Percentiles rank a stretch among this genome's conserved stretches.
These are phyloP conservation scores for Lodderomyces beijingensis DNA, from an alignment of 1,139 yeast species.

Conservation along the genomic window DNA sequence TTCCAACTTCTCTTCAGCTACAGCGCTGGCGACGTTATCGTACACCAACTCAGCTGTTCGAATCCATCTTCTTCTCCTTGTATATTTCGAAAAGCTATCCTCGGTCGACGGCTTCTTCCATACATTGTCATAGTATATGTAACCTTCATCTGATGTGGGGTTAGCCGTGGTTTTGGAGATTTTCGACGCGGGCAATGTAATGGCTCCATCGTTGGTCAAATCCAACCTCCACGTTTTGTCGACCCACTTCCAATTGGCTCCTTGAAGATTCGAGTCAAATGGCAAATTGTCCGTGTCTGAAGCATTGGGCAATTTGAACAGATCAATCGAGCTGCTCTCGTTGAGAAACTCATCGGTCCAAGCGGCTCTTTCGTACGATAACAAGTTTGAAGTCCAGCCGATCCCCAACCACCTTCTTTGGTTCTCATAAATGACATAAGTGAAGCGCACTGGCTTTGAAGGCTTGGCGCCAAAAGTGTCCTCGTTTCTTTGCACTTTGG, in stretches of 20 bases:
- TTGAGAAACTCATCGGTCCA: constrained; percentile 97
- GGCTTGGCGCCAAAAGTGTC: constrained; percentile 14
- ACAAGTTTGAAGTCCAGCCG: constrained; percentile 92
- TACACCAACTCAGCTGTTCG: constrained; percentile 84
- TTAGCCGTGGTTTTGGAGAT: constrained; percentile 68
- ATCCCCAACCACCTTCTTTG: constrained; percentile 97
- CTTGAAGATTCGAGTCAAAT: constrained; percentile 26
- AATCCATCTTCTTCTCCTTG: constrained; percentile 93
- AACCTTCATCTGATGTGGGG: constrained; percentile 81
- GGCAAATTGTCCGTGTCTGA: constrained; percentile 24
- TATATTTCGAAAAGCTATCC: constrained; percentile 84
- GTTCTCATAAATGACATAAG: constrained; percentile 91
- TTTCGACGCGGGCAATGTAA: constrained; percentile 61
- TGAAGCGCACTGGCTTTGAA: constrained; percentile 71
- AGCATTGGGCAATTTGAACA: constrained; percentile 76
- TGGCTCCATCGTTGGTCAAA: constrained; percentile 81
- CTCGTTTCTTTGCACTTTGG: constrained; percentile 51
- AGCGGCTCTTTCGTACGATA: constrained; percentile 89
- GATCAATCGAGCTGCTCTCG: constrained; percentile 65
- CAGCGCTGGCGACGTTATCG: constrained; percentile 11
- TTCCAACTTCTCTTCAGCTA: constrained; percentile 12
- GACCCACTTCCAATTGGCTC: constrained; percentile 91
- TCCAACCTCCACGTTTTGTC: constrained; percentile 91
- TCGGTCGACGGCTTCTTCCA: constrained; percentile 92
- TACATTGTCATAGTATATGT: constrained; percentile 81